Conservation (phyloP, 176 grass and related monocot species). For the Secale cereale region DNA sequence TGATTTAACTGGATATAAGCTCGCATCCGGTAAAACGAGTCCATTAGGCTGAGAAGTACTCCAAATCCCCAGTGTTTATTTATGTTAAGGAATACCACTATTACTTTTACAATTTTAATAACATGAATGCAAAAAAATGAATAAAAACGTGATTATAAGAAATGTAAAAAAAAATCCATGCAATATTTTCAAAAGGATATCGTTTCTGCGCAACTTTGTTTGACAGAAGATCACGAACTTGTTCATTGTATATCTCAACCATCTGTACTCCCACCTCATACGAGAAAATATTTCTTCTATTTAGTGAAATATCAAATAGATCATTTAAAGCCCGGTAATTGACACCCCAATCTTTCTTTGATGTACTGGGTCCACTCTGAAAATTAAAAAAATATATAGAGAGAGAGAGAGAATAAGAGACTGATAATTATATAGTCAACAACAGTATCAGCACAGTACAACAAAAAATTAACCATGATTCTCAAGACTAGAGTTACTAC, state of each 20-base stretch:
- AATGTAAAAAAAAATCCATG: background rate
- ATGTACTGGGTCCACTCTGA: constrained; percentile 83
- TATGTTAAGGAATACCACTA: constrained; percentile 27
- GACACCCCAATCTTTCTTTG: constrained; percentile 93
- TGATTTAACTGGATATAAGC: constrained; percentile 72
- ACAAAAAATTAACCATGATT: background rate
- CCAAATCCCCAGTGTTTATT: constrained; percentile 85
- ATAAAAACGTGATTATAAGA: background rate
- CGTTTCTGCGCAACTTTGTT: constrained; percentile 82
- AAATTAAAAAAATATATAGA: constrained; percentile 10
- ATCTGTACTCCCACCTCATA: constrained; percentile 97
- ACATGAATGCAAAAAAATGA: background rate
- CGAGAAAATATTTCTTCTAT: constrained; percentile 74
- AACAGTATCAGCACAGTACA: background rate
- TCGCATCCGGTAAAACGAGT: constrained; percentile 86
- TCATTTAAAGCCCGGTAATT: constrained; percentile 97
- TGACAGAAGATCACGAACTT: constrained; percentile 92
- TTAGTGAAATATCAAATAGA: constrained; percentile 83
- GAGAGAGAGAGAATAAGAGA: background rate
- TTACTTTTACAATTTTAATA: background rate
- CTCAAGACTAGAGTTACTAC: constrained; percentile 17
- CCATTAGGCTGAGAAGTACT: constrained; percentile 86
- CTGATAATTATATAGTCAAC: constrained; percentile 5
- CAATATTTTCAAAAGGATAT: constrained; percentile 66
- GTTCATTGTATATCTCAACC: constrained; percentile 99